Percentiles rank a stretch among this genome's conserved stretches.
phyloP scores from a whole-genome alignment of 1,284 basidiomycete species.

The Apiotrichum gamsii region DNA sequence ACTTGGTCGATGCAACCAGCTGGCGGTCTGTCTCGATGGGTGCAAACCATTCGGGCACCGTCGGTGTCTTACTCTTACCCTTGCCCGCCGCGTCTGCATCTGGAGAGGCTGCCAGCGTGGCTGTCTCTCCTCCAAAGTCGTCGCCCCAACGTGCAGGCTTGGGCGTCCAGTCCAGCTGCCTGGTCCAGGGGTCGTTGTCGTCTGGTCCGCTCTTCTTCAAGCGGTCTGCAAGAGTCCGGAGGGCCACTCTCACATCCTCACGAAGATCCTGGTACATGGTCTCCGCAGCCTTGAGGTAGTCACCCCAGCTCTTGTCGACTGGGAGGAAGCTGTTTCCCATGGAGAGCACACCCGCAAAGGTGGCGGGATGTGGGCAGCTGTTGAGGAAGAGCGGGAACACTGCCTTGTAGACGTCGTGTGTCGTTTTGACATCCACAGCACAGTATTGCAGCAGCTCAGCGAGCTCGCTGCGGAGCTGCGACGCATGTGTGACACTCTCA shows the following conservation, averaged over 20 bases:
- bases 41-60: constrained; percentile 24
- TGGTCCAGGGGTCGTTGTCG: constrained; percentile 74
- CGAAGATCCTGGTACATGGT: constrained; percentile 69
- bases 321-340: constrained; percentile 92
- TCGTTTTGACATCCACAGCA: constrained; percentile 74
- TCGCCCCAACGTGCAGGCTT: constrained; percentile 64
- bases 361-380: constrained; percentile 86
- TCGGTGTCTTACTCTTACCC: background rate
- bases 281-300: constrained; percentile 74
- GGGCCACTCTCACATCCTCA: constrained; percentile 62
- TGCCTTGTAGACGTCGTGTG: constrained; percentile 71
- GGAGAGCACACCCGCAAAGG: constrained; percentile 81
- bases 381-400: constrained; percentile 78
- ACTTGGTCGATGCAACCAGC: constrained; percentile 13
- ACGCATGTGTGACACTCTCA: constrained; percentile 39
- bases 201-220: constrained; percentile 52
- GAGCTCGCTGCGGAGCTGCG: constrained; percentile 62
- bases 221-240: constrained; percentile 59
- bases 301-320: constrained; percentile 82
- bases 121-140: constrained; percentile 2
- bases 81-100: background rate
- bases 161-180: constrained; percentile 91
- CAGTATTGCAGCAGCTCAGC: constrained; percentile 82
- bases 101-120: background rate
- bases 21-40: constrained; percentile 11